Percentiles rank a stretch among this genome's conserved stretches.
Evolutionary conservation across 2,329 filamentous ascomycete species (phyloP).

Genomic region (Thielaviopsis musarum): DNA sequence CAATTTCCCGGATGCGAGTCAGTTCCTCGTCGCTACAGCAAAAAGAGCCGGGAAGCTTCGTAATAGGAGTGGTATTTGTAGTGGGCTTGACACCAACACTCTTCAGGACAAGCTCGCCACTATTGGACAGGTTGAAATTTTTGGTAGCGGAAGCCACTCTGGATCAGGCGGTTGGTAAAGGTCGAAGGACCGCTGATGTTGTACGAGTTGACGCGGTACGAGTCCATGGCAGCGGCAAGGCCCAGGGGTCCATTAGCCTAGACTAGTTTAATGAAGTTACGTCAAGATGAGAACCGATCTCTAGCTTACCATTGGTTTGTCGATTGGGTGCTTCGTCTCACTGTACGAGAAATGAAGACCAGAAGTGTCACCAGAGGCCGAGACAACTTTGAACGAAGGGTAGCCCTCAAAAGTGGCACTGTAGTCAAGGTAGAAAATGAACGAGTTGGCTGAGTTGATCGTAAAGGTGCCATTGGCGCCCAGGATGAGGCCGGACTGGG

Average conservation of each 20-base stretch:
- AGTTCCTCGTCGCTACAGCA: neutral
- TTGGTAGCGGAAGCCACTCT: conserved; percentile 22
- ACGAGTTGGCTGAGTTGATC: neutral
- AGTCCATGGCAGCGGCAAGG: conserved; percentile 22
- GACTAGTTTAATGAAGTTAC: conserved; percentile 8
- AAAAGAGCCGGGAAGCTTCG: neutral
- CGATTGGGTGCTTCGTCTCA: neutral
- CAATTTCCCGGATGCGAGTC: conserved; percentile 17
- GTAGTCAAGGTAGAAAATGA: neutral
- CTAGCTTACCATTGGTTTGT: neutral
- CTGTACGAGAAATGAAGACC: neutral
- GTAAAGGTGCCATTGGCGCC: neutral
- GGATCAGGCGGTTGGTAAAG: conserved; percentile 21
- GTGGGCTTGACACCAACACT: conserved; percentile 17
- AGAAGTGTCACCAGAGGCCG: neutral
- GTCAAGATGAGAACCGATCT: neutral
- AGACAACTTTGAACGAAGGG: neutral
- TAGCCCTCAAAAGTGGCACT: neutral
- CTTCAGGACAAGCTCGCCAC: conserved; percentile 16
- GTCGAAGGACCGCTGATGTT: conserved; percentile 16
- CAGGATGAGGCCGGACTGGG: neutral
- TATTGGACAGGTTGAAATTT: conserved; percentile 20
- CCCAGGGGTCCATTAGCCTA: conserved; percentile 18
- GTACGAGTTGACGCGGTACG: conserved; percentile 21
- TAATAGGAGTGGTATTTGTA: neutral